Evolutionary conservation across 306 rosid species (phyloP).

Genomic region (Medicago lupulina): DNA sequence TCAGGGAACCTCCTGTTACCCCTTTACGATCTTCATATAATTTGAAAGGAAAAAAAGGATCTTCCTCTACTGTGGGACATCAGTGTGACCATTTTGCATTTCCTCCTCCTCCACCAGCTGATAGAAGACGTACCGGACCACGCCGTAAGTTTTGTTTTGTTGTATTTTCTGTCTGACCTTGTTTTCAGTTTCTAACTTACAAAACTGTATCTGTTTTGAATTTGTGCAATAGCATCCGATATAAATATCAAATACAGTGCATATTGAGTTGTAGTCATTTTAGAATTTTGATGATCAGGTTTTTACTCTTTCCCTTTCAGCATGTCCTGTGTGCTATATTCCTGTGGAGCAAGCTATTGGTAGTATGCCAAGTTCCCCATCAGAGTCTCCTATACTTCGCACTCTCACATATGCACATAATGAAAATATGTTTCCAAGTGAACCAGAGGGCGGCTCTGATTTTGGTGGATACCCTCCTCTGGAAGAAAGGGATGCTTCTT

Average conservation of each 20-base stretch:
- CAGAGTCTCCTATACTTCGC: conserved; percentile 73
- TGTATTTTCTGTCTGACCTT: not conserved
- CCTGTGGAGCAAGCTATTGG: conserved; percentile 85
- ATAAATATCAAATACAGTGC: conserved; percentile 12
- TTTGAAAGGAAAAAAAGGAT: conserved; percentile 38
- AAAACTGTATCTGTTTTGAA: conserved; percentile 29
- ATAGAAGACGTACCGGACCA: conserved; percentile 80
- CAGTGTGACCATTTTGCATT: conserved; percentile 69
- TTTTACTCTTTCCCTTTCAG: conserved; percentile 59
- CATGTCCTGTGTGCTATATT: conserved; percentile 93
- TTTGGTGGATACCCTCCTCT: conserved; percentile 93
- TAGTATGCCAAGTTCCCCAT: conserved; percentile 82
- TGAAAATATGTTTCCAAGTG: conserved; percentile 63
- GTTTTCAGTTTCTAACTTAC: conserved; percentile 27
- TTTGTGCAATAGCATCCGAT: conserved; percentile 24
- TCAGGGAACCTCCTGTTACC: conserved; percentile 41
- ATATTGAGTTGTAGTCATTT: conserved; percentile 29
- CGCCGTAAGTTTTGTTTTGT: conserved; percentile 72
- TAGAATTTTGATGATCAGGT: conserved; percentile 43
- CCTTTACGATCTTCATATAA: conserved; percentile 38
- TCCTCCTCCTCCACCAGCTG: conserved; percentile 88
- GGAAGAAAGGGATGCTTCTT: conserved; percentile 80
- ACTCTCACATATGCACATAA: conserved; percentile 75
- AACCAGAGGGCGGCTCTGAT: conserved; percentile 80
- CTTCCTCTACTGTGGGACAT: conserved; percentile 52